Evolutionary conservation across 495 filamentous ascomycete genomes (phyloP).

Genomic region (Filosporella fistucella): DNA sequence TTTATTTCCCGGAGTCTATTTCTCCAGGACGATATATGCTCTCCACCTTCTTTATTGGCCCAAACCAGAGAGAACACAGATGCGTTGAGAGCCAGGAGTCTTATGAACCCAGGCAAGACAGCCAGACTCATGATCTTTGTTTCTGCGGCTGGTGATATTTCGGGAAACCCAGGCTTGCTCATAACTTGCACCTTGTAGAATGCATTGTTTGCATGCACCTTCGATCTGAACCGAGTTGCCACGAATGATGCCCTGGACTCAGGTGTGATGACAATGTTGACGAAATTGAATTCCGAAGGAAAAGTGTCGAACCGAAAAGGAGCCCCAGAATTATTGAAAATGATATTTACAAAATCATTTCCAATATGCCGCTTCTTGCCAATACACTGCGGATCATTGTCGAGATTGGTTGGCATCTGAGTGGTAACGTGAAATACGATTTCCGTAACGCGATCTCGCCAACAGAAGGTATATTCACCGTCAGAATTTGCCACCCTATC

Average conservation of each 20-base stretch:
- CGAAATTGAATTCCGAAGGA: constrained; percentile 87
- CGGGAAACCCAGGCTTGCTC: constrained; percentile 78
- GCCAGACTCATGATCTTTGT: constrained; percentile 80
- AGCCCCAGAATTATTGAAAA: constrained; percentile 90
- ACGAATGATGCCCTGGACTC: constrained; percentile 64
- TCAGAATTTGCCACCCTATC: constrained; percentile 70
- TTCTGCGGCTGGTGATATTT: constrained; percentile 82
- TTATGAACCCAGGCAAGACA: constrained; percentile 79
- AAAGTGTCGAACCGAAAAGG: constrained; percentile 90
- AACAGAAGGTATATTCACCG: constrained; percentile 82
- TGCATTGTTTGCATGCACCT: constrained; percentile 35
- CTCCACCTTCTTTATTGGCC: constrained; percentile 70
- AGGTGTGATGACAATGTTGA: constrained; percentile 93
- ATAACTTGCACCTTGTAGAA: constrained; percentile 85
- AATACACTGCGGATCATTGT: constrained; percentile 67
- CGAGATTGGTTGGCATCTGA: constrained; percentile 88
- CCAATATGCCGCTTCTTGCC: constrained; percentile 94
- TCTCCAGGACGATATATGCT: constrained; percentile 87
- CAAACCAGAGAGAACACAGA: constrained; percentile 91
- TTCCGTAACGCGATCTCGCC: constrained; percentile 91
- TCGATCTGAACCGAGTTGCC: constrained; percentile 34
- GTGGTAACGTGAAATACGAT: constrained; percentile 94
- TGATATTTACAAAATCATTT: constrained; percentile 96
- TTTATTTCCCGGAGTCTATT: constrained; percentile 82
- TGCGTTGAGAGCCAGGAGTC: constrained; percentile 87